Conservation (phyloP, 129 eudicot genomes). For the Pseudognaphalium luteoalbum region DNA sequence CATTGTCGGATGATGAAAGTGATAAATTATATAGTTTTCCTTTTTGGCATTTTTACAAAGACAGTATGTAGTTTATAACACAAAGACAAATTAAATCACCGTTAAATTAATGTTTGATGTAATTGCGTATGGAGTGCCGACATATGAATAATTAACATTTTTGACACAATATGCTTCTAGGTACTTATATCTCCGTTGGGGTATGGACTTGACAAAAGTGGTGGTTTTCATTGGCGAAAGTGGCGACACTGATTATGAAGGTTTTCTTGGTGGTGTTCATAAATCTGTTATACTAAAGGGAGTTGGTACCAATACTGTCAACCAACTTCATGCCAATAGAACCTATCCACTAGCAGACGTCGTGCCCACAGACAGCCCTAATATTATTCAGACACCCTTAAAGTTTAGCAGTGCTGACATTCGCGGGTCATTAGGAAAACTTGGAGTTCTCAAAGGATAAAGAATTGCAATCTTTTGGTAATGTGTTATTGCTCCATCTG, state of each 20-base stretch:
- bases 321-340: constrained; percentile 73
- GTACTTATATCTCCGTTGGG: constrained; percentile 98
- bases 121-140: neutral
- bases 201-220: constrained; percentile 79
- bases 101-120: neutral
- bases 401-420: constrained; percentile 52
- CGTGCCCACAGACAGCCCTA: constrained; percentile 62
- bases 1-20: neutral
- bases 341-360: constrained; percentile 85
- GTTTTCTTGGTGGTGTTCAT: constrained; percentile 83
- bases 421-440: constrained; percentile 46
- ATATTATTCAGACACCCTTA: constrained; percentile 54
- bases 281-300: constrained; percentile 78
- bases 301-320: constrained; percentile 48
- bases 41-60: neutral
- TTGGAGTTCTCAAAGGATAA: constrained; percentile 50
- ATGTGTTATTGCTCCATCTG: constrained; percentile 17
- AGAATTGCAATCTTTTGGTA: neutral
- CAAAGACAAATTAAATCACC: neutral
- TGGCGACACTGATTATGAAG: constrained; percentile 96
- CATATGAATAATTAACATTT: neutral
- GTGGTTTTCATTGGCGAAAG: constrained; percentile 90
- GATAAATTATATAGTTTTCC: neutral
- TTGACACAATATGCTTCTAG: constrained; percentile 35
- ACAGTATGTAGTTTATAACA: neutral